Evolutionary conservation across 768 basidiomycete genomes (phyloP).

Genomic region (Serendipita sp.): DNA sequence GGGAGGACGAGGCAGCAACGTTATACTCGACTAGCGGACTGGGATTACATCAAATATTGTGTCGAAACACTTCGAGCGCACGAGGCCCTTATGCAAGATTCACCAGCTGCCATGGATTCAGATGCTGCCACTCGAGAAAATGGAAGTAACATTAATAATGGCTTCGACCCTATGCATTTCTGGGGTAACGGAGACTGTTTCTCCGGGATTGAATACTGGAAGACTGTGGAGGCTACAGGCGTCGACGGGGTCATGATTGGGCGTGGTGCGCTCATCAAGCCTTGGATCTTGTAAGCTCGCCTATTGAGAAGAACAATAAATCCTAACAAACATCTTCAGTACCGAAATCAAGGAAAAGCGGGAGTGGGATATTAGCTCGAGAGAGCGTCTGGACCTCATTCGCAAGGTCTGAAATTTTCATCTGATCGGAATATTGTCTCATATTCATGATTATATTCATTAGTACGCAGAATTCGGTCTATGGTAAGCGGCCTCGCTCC

Average conservation of each 20-base stretch:
- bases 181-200: slow-evolving; percentile 95
- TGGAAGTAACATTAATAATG: neutral
- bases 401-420: slow-evolving; percentile 35
- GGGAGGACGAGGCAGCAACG: slow-evolving; percentile 90
- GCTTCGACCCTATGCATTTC: slow-evolving; percentile 51
- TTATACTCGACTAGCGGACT: slow-evolving; percentile 83
- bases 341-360: slow-evolving; percentile 84
- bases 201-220: slow-evolving; percentile 71
- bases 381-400: slow-evolving; percentile 66
- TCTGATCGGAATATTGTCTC: neutral
- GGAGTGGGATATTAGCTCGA: slow-evolving; percentile 85
- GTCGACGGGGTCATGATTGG: slow-evolving; percentile 95
- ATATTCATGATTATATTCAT: neutral
- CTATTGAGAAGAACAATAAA: neutral
- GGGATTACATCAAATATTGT: slow-evolving; percentile 83
- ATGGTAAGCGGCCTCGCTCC: slow-evolving; percentile 28
- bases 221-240: slow-evolving; percentile 54
- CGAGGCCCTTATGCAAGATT: slow-evolving; percentile 24
- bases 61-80: slow-evolving; percentile 58
- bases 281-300: slow-evolving; percentile 17
- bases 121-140: neutral
- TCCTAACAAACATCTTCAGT: slow-evolving; percentile 59
- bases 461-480: slow-evolving; percentile 81
- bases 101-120: neutral
- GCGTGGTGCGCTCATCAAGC: slow-evolving; percentile 84